These are phyloP conservation scores for Chrysanthemum makinoi DNA, from an alignment of 129 eudicot species.

Conservation along the genomic window DNA sequence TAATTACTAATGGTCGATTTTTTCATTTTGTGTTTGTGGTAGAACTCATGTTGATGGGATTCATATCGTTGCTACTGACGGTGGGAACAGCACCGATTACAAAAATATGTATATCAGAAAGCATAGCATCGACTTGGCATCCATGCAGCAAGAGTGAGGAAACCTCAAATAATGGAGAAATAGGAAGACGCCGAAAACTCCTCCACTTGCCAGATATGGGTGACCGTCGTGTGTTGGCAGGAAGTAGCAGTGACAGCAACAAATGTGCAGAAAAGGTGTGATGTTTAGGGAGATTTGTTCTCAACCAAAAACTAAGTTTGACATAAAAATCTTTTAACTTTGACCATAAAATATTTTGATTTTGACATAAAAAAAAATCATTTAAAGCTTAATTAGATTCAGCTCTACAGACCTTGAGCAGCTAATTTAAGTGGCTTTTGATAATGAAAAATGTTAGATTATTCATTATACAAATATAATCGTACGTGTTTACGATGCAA, in stretches of 20 bases:
- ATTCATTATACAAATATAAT: not conserved
- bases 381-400: not conserved
- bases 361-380: not conserved
- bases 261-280: slow-evolving; percentile 43
- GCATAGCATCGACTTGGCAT: slow-evolving; percentile 52
- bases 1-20: not conserved
- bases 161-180: not conserved
- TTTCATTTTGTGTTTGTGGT: not conserved
- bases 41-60: slow-evolving; percentile 74
- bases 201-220: slow-evolving; percentile 14
- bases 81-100: slow-evolving; percentile 46
- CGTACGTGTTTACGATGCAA: no score
- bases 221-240: slow-evolving; percentile 36
- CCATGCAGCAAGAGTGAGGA: slow-evolving; percentile 36
- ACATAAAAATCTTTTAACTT: no score
- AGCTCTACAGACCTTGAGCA: no score
- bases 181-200: slow-evolving; percentile 44
- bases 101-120: slow-evolving; percentile 40
- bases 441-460: not conserved
- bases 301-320: no score
- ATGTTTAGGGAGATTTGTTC: not conserved
- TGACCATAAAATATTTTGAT: no score
- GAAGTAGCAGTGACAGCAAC: slow-evolving; percentile 31
- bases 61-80: slow-evolving; percentile 66
- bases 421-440: no score